These are phyloP conservation scores for Glycine tomentella DNA, from an alignment of 306 rosid species.

Conservation along the genomic window DNA sequence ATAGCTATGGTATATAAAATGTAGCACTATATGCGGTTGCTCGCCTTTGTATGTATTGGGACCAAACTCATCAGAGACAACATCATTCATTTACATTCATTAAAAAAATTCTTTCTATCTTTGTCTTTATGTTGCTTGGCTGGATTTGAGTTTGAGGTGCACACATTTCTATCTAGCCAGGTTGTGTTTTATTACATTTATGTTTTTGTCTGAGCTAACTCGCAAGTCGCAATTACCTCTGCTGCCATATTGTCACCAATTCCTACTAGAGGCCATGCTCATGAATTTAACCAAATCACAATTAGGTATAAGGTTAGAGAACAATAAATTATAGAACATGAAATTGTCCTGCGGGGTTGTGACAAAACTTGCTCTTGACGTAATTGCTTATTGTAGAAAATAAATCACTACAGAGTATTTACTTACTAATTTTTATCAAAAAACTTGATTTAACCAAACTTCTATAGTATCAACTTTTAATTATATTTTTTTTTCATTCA, in stretches of 20 bases:
- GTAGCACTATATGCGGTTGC: constrained; percentile 33
- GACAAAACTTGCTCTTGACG: constrained; percentile 36
- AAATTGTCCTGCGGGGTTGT: neutral
- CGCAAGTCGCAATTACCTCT: neutral
- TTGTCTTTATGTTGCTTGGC: constrained; percentile 45
- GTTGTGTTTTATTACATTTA: constrained; percentile 15
- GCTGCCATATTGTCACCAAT: neutral
- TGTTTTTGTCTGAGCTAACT: neutral
- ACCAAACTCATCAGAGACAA: constrained; percentile 38
- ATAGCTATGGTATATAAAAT: neutral
- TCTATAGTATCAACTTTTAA: too few relatives aligned
- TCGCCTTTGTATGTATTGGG: constrained; percentile 43
- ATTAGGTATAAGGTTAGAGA: neutral
- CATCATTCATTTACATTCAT: constrained; percentile 33
- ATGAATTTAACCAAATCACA: neutral
- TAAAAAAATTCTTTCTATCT: constrained; percentile 4
- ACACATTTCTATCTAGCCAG: constrained; percentile 22
- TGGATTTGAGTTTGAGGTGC: constrained; percentile 32
- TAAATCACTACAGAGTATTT: neutral
- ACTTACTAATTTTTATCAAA: too few relatives aligned
- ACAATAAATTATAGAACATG: constrained; percentile 1
- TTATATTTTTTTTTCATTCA: too few relatives aligned
- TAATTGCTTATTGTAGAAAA: neutral
- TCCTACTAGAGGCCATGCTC: neutral
- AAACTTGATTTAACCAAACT: too few relatives aligned